Percentiles rank a stretch among this genome's conserved stretches.
These are phyloP conservation scores for Monascus purpureus DNA, from an alignment of 495 filamentous ascomycete species.

Conservation along the genomic window DNA sequence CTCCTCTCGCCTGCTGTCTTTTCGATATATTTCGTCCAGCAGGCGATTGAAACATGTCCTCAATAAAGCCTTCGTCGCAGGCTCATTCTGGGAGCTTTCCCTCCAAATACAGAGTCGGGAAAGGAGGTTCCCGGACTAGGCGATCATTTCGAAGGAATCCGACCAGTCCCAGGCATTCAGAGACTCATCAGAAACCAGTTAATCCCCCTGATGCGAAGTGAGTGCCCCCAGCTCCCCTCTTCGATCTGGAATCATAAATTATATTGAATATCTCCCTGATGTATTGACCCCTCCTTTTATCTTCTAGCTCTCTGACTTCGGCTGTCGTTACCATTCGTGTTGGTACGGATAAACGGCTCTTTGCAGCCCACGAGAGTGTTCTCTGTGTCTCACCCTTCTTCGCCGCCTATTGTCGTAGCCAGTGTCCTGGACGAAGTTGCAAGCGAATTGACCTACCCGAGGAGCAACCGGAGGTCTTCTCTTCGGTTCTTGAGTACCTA, in stretches of 20 bases:
- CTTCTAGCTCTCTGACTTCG: conserved; percentile 42
- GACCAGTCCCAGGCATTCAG: conserved; percentile 13
- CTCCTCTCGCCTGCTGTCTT: background rate
- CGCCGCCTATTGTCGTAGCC: conserved; percentile 35
- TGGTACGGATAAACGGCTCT: conserved; percentile 66
- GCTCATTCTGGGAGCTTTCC: conserved; percentile 26
- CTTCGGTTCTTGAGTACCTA: conserved; percentile 77
- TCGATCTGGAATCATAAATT: background rate
- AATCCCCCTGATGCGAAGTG: conserved; percentile 28
- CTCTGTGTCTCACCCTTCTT: conserved; percentile 71
- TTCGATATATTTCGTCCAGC: background rate
- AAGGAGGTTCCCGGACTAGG: conserved; percentile 19
- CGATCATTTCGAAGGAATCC: conserved; percentile 16
- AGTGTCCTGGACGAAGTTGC: conserved; percentile 36
- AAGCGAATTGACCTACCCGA: conserved; percentile 69
- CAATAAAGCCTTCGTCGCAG: conserved; percentile 14
- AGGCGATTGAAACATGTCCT: conserved; percentile 21
- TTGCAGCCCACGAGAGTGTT: conserved; percentile 81
- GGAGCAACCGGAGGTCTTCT: conserved; percentile 82
- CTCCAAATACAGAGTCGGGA: conserved; percentile 32
- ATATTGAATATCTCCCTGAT: background rate
- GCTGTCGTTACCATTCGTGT: conserved; percentile 69
- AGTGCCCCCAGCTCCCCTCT: conserved; percentile 5
- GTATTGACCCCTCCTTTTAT: background rate
- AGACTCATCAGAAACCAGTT: conserved; percentile 16